Evolutionary conservation across 148 eudicot species (phyloP).

Genomic region (Rhododendron molle): DNA sequence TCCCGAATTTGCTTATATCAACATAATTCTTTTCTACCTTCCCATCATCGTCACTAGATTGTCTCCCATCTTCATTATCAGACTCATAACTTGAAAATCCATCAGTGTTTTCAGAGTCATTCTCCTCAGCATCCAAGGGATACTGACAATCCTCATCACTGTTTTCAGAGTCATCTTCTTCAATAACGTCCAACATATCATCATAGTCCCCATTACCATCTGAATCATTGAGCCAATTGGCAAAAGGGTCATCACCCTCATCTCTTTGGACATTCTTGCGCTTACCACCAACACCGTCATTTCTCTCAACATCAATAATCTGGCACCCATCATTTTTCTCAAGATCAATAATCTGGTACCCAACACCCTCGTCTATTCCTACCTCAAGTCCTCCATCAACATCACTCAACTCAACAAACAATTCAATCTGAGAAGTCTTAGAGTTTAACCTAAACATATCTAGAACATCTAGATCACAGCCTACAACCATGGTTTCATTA

Average conservation of each 20-base stretch:
- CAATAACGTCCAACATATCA: background rate
- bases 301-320: no score
- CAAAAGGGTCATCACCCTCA: no score
- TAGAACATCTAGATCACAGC: background rate
- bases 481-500: background rate
- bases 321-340: no score
- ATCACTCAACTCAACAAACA: background rate
- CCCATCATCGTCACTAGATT: background rate
- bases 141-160: background rate
- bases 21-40: background rate
- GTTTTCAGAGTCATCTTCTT: background rate
- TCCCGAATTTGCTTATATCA: no score
- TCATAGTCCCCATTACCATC: no score
- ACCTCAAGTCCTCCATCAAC: background rate
- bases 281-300: no score
- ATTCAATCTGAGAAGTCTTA: background rate
- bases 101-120: background rate
- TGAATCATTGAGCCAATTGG: no score
- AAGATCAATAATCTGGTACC: no score
- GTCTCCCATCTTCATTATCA: background rate
- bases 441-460: background rate
- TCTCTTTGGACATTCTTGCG: no score
- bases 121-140: background rate
- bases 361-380: background rate
- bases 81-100: background rate